Evolutionary conservation across 1,284 basidiomycete genomes (phyloP).

Genomic region (Termitomyces sp.): DNA sequence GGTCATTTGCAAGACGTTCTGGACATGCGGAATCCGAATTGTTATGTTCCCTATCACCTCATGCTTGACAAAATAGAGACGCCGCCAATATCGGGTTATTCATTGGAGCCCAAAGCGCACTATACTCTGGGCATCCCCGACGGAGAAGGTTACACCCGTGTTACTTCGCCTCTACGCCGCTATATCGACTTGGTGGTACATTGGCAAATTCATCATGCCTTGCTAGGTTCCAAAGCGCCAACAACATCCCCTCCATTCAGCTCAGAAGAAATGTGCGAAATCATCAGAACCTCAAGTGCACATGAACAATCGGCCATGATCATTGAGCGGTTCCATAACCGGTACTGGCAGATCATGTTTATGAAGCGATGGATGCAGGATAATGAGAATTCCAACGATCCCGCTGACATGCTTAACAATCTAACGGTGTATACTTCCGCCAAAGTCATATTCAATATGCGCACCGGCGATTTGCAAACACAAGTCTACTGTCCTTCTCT

Average conservation of each 20-base stretch:
- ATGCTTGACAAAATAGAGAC: conserved; percentile 30
- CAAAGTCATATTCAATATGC: not conserved
- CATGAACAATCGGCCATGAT: conserved; percentile 27
- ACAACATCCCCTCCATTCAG: conserved; percentile 35
- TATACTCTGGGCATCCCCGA: conserved; percentile 66
- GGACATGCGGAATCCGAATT: conserved; percentile 36
- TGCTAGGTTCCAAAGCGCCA: conserved; percentile 41
- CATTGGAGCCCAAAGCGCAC: conserved; percentile 57
- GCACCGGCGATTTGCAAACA: not conserved
- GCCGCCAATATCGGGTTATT: conserved; percentile 39
- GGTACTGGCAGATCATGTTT: conserved; percentile 31
- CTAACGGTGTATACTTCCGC: not conserved
- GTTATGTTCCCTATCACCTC: conserved; percentile 36
- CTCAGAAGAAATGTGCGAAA: conserved; percentile 36
- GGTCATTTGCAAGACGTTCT: conserved; percentile 34
- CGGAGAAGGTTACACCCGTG: conserved; percentile 76
- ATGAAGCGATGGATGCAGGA: conserved; percentile 31
- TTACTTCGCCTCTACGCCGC: conserved; percentile 85
- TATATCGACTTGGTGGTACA: conserved; percentile 83
- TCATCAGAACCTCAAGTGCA: conserved; percentile 28
- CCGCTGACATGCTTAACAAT: conserved; percentile 72
- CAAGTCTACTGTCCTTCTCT: not conserved
- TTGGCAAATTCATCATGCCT: conserved; percentile 88
- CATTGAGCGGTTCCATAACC: conserved; percentile 19
- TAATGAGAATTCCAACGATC: conserved; percentile 74